These are phyloP conservation scores for Hypoxylon rickii DNA, from an alignment of 495 filamentous ascomycete species.

Conservation along the genomic window DNA sequence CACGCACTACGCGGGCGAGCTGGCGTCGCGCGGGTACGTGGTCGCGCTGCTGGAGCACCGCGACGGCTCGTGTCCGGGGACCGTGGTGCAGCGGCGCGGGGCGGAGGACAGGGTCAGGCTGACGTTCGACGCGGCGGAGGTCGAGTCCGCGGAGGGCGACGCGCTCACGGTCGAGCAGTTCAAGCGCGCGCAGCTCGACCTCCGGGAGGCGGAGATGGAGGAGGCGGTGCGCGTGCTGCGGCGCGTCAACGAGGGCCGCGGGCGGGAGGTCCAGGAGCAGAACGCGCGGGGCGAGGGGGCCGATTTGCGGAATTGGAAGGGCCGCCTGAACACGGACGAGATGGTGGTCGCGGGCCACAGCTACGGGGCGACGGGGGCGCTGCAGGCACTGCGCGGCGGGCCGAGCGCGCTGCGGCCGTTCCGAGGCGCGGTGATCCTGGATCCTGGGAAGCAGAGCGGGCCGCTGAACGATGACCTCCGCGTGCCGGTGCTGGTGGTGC, in stretches of 20 bases:
- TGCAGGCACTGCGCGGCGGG: constrained; percentile 52
- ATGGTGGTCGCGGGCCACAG: constrained; percentile 57
- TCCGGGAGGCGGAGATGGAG: constrained; percentile 59
- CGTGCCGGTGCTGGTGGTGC: constrained; percentile 54
- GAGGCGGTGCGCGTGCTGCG: constrained; percentile 51
- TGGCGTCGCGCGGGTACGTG: constrained; percentile 56
- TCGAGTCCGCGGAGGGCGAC: constrained; percentile 31
- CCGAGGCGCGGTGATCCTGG: constrained; percentile 51
- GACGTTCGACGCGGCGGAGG: constrained; percentile 37
- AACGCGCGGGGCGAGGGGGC: constrained; percentile 43
- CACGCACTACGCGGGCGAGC: constrained; percentile 57
- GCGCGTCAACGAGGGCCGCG: constrained; percentile 49
- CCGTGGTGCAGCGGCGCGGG: constrained; percentile 42
- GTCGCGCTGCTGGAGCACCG: constrained; percentile 59
- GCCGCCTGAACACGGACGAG: constrained; percentile 43
- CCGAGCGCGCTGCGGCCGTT: constrained; percentile 44
- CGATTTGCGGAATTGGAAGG: constrained; percentile 39
- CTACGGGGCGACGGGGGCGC: constrained; percentile 57
- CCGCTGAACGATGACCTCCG: constrained; percentile 54
- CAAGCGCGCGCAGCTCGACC: constrained; percentile 52
- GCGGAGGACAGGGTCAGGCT: constrained; percentile 30
- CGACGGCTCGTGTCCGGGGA: constrained; percentile 58
- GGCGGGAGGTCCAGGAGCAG: constrained; percentile 37
- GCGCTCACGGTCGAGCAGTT: constrained; percentile 41
- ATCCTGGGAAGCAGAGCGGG: constrained; percentile 58